Base-by-base conservation (phyloP, 2,329 filamentous ascomycete species). In the Fusarium compactum region DNA sequence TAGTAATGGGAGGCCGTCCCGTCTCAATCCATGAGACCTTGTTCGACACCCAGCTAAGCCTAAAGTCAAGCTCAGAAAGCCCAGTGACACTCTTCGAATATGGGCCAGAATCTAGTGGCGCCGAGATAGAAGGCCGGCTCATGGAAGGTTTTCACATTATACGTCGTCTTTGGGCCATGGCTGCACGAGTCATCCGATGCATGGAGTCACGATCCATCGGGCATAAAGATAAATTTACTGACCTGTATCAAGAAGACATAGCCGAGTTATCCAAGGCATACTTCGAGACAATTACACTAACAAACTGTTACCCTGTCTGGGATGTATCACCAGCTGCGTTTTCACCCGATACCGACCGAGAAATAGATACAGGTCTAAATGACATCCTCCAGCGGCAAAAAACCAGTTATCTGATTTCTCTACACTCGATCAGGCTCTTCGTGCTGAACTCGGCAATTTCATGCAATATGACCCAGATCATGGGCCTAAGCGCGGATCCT, bases 81-180 rank as follows among this genome's bases (percentile, higher is more conserved):
- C 12, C 43, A 16, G 43, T 27, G 8, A 22, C 43, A 10, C 43
- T 45, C 15, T 45, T 45, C 16, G 43, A 45, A 24, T 45, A 45
- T 16, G 12, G 22, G 7, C 20, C 20, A 16, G 43, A 25, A 9
- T 25, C 14, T 16, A 30, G n/a, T n/a, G 45, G 25, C 18, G 27
- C 41, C 11, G 24, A 38, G 53, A 57, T 57, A 32, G 27, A 57
- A 47, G 53, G 30, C 11, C 11, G 43, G 18, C 53, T 57, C 15
- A 8, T 47, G 12, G 53, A 47, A 30, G 53, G 53, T 22, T 57
- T 57, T 27, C 41, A 47, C 20, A 30, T 57, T 43, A 57, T 57
- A 30, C 32, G 53, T 24, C 53, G 41, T 27, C 30, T 57, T n/a
- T 57, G 53, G 53, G 27, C 53, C 16, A 57, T 57, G 53, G 43